Percentiles rank a stretch among this genome's conserved stretches.
These are phyloP conservation scores for Lathyrus sativus DNA, from an alignment of 306 rosid genomes.

Conservation along the genomic window DNA sequence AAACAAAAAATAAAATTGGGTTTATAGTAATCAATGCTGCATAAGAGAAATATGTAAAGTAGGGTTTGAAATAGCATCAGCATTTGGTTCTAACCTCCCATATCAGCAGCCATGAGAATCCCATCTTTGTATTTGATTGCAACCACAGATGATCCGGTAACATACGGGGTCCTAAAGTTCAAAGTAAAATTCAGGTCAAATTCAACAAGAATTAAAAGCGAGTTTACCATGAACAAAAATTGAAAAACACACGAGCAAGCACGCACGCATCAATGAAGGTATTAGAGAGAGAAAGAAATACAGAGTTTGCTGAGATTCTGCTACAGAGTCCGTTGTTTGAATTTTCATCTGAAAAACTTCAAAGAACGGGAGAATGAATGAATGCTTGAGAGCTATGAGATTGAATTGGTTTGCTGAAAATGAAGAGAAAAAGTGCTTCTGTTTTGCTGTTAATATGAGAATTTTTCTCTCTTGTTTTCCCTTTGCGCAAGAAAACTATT, in stretches of 20 bases:
- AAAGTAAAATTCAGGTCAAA: neutral
- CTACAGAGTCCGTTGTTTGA: slow-evolving; percentile 37
- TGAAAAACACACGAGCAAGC: neutral
- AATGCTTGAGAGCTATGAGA: neutral
- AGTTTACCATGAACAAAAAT: neutral
- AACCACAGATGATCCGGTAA: slow-evolving; percentile 61
- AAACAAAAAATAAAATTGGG: too few relatives aligned
- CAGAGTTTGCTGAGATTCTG: slow-evolving; percentile 66
- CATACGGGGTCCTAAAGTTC: neutral
- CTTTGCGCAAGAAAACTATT: slow-evolving; percentile 24
- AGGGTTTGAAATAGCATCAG: neutral
- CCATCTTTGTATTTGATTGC: slow-evolving; percentile 93
- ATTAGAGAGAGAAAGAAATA: slow-evolving; percentile 22
- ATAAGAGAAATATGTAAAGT: neutral
- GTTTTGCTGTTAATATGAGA: neutral
- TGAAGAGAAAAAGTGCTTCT: neutral
- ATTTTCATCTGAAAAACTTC: neutral
- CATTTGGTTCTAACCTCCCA: slow-evolving; percentile 67
- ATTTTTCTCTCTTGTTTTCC: neutral
- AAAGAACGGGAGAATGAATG: neutral
- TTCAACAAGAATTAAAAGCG: too few relatives aligned
- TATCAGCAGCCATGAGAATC: slow-evolving; percentile 86
- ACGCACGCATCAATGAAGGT: neutral
- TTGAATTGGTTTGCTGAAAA: neutral
- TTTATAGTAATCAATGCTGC: neutral